These are phyloP conservation scores for Scutellaria baicalensis DNA, from an alignment of 257 asterid genomes.

Conservation along the genomic window DNA sequence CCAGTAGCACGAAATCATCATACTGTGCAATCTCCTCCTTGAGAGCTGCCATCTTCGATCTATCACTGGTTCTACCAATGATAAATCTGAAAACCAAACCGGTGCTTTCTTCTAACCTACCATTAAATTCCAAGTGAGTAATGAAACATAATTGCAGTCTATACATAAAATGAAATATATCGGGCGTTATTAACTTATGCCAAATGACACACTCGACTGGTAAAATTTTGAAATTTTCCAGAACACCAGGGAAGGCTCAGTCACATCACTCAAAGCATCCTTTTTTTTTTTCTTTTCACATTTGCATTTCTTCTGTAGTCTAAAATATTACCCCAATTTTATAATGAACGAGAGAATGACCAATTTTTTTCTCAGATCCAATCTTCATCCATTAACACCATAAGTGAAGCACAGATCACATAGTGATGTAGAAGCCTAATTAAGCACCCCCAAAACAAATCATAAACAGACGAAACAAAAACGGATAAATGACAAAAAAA, in stretches of 20 bases:
- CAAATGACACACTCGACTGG: not conserved
- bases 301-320: not conserved
- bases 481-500: not conserved
- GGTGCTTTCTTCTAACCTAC: constrained; percentile 96
- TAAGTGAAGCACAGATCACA: not conserved
- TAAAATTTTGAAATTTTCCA: not conserved
- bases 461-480: not conserved
- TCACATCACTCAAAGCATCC: not conserved
- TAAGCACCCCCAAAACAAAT: not conserved
- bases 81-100: constrained; percentile 92
- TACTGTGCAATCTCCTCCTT: constrained; percentile 68
- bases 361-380: not conserved
- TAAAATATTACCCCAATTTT: not conserved
- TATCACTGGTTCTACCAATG: constrained; percentile 76
- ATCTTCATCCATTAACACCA: not conserved
- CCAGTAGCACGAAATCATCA: constrained; percentile 91
- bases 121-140: constrained; percentile 29
- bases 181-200: not conserved
- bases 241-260: not conserved
- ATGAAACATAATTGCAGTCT: constrained; percentile 5
- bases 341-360: not conserved
- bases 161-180: not conserved
- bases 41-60: constrained; percentile 75
- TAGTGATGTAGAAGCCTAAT: not conserved
- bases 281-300: not conserved